A percentile compares a stretch with the other conserved stretches of the same genome.
Conservation (phyloP, 2,329 filamentous ascomycete species). For the Bipolaris zeicola region DNA sequence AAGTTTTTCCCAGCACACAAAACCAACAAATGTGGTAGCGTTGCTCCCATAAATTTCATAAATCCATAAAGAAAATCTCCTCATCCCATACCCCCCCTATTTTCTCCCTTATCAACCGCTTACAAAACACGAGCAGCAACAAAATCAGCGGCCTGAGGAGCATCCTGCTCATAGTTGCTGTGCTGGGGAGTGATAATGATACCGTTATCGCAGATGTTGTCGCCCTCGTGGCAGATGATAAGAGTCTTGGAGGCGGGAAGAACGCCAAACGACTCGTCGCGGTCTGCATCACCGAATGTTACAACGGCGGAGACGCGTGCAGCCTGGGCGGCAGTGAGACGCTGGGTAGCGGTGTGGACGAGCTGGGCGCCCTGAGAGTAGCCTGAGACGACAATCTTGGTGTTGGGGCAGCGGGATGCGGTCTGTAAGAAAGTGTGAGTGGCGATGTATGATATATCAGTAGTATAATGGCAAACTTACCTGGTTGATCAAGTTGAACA, state of each 20-base stretch:
- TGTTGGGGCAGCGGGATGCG: slow-evolving; percentile 31
- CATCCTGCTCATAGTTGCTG: slow-evolving; percentile 34
- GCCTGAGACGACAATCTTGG: slow-evolving; percentile 39
- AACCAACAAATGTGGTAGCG: too few relatives aligned
- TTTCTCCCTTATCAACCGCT: too few relatives aligned
- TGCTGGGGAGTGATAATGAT: slow-evolving; percentile 33
- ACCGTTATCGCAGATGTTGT: slow-evolving; percentile 43
- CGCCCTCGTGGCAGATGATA: slow-evolving; percentile 45
- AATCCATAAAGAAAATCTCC: too few relatives aligned
- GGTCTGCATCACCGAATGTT: slow-evolving; percentile 47
- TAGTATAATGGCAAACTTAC: slow-evolving; percentile 29
- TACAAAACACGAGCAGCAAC: slow-evolving; percentile 23
- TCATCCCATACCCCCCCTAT: too few relatives aligned
- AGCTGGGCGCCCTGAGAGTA: slow-evolving; percentile 50
- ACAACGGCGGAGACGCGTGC: slow-evolving; percentile 38
- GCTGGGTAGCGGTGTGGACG: slow-evolving; percentile 53
- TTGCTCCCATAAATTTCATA: too few relatives aligned
- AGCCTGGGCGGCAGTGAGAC: slow-evolving; percentile 28
- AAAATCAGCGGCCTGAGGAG: slow-evolving; percentile 30
- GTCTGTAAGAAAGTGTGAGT: slow-evolving; percentile 17
- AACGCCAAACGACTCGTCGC: slow-evolving; percentile 37
- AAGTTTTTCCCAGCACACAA: too few relatives aligned
- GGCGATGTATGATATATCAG: too few relatives aligned
- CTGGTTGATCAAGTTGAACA: slow-evolving; percentile 48
- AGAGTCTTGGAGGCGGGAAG: slow-evolving; percentile 38